Evolutionary conservation across 208 protist species (phyloP), one percentile per base, ranked within the genome.

Genomic region (Herpetomonas muscarum): DNA sequence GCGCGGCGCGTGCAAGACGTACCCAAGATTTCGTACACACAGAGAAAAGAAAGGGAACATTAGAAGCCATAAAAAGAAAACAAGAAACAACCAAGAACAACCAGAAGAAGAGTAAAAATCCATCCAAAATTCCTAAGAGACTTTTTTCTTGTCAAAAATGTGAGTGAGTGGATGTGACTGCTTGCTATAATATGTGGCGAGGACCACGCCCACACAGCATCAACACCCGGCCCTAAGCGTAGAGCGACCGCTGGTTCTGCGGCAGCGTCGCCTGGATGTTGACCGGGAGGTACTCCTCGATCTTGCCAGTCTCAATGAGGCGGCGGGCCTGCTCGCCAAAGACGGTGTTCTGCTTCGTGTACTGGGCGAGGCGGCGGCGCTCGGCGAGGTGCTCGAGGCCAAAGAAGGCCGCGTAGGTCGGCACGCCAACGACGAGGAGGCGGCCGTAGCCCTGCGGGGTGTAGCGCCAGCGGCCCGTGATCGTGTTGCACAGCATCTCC

Each of bases 261-360:
- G 85, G 75, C 15, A 94, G 63, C 9, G 80, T 77, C 30, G 77
- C 85, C 61, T 92, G 61, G 36, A 91, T 82, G 67, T 94, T 83
- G 4, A 92, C 78, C 24, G 88, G 64, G 47, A 94, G 78, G 62
- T 80, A 92, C 70, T 94, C 88, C 68, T 92, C 80, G 37, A 94
- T 77, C 67, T 90, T 91, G 30, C 85, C 84, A 22, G 53, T 87
- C 51, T 85, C 60, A 29, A 90, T 66, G 28, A 92, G 67, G 44
- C 84, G 84, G 47, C 88, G 81, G 44, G 87, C 85, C 61, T 94
- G 88, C 76, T 94, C 88, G 15, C 88, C 88, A 70, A 94, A 94
- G 45, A 94, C 81, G 26, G 88, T 94, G 41, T 91, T 83, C 75
- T 94, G 88, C 28, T 58, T 46, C 32, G 87, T 53, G 56, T 94